Evolutionary conservation across 192 early-diverging fungal genomes (phyloP), one percentile per base, ranked within the genome.

Genomic region (Tieghemiomyces parasiticus): DNA sequence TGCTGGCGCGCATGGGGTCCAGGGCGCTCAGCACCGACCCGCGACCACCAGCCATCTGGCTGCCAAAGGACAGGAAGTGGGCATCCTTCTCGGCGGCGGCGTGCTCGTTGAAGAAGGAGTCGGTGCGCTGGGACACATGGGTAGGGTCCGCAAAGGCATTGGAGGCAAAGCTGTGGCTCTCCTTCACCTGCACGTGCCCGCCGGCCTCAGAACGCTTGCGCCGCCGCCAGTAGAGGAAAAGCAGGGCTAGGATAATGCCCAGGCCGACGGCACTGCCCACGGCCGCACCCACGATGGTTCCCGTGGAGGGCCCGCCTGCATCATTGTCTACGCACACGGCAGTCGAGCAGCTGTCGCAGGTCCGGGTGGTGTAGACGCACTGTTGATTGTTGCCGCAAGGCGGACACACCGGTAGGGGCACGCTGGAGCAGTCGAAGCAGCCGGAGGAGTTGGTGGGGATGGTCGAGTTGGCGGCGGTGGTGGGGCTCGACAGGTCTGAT

Each of bases 31-130:
- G 26, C 22, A 52, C 30, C 14, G 50, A 9, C 6, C 30, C 50
- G 20, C 50, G 24, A 2, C 50, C 50, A 28, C 24, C 24, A 28
- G 50, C 4, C 24, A 52, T 24, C 1, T 52, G 2, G 30, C 50
- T 52, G 24, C 50, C 50, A 28, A 52, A 52, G 26, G 50, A 52
- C 50, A 52, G 30, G 50, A 52, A 52, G 8, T 28, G 50, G 26
- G 13, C 26, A 2, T 24, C 24, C 30, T 52, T 52, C 26, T 52
- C 50, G 26, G 22, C 24, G 13, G 16, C 14, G 26, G 26, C 26
- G 2, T 30, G 50, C 2, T 8, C 2, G 4, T 25, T 24, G 26
- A 29, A 52, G 24, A 52, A 52, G 22, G 50, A 52, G 30, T 52
- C 30, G 30, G 26, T 30, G 26, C 13, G 16, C 14, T 24, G 4